A percentile compares a stretch with the other conserved stretches of the same genome.
Evolutionary conservation across 495 filamentous ascomycete genomes (phyloP).

Genomic region (Penicillium fimorum): DNA sequence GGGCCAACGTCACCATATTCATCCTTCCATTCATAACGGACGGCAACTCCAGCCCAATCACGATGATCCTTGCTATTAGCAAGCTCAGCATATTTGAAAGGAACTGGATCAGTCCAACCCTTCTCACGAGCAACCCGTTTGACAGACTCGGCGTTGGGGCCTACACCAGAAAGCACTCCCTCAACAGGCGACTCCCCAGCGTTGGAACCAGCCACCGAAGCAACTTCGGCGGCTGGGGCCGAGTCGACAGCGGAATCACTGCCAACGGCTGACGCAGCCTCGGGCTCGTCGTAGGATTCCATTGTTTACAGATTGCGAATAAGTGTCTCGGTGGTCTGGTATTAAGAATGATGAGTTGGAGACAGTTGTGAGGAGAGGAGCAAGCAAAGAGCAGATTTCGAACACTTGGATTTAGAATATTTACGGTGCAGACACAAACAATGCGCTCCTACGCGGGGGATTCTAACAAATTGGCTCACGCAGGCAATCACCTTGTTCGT

Average conservation of each 20-base stretch:
- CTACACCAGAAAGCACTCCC: conserved; percentile 6
- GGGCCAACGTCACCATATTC: conserved; percentile 87
- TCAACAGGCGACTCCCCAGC: background rate
- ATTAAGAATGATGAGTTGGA: background rate
- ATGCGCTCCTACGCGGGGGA: too few species aligned
- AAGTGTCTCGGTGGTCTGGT: too few species aligned
- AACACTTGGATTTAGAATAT: too few species aligned
- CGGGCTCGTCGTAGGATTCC: background rate
- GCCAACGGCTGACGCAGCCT: background rate
- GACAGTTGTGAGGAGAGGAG: background rate
- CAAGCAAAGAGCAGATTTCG: too few species aligned
- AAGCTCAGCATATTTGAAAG: conserved; percentile 54
- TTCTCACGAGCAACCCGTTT: conserved; percentile 30
- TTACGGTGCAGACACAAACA: too few species aligned
- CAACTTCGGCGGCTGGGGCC: background rate
- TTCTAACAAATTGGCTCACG: too few species aligned
- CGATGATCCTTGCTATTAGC: conserved; percentile 31
- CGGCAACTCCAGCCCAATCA: conserved; percentile 57
- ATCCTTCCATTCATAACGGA: conserved; percentile 79
- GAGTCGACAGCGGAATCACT: background rate
- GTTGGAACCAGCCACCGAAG: background rate
- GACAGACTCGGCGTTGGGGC: background rate
- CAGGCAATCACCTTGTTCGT: too few species aligned
- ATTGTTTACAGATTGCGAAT: background rate
- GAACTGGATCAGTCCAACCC: conserved; percentile 53